These are phyloP conservation scores for Tolypocladium amazonense DNA, from an alignment of 2,329 filamentous ascomycete species.

Conservation along the genomic window DNA sequence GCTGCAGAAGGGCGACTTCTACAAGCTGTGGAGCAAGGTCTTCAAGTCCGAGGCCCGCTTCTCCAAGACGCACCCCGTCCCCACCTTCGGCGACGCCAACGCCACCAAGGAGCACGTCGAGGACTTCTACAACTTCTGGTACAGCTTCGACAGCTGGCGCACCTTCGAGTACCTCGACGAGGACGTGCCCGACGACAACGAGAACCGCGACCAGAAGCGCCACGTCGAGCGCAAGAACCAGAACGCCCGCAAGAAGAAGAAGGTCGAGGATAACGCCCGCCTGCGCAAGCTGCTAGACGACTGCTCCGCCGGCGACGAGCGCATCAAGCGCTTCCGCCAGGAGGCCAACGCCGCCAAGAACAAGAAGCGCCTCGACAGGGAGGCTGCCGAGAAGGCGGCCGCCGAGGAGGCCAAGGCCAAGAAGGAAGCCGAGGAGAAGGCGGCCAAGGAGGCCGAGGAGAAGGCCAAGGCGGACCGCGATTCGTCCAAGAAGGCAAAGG, in stretches of 20 bases:
- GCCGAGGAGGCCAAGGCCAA: conserved; percentile 75
- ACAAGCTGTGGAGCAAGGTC: conserved; percentile 84
- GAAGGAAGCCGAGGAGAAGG: conserved; percentile 74
- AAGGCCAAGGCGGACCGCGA: conserved; percentile 77
- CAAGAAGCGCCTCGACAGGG: conserved; percentile 83
- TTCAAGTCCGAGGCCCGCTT: conserved; percentile 92
- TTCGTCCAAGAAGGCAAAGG: conserved; percentile 88
- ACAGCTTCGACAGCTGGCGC: conserved; percentile 98
- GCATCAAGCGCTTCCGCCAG: conserved; percentile 95
- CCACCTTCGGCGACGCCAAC: conserved; percentile 73
- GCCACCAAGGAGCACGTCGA: conserved; percentile 84
- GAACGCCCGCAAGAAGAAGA: conserved; percentile 97
- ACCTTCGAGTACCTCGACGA: conserved; percentile 98
- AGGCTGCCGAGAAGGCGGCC: conserved; percentile 80
- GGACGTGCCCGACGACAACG: conserved; percentile 96
- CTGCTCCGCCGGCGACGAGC: conserved; percentile 72
- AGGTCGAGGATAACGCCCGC: conserved; percentile 92
- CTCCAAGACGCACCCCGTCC: conserved; percentile 83
- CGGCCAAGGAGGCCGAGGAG: conserved; percentile 75
- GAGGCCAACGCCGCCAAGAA: conserved; percentile 90
- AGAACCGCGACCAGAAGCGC: conserved; percentile 97
- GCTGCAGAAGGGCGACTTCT: conserved; percentile 75
- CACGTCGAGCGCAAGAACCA: conserved; percentile 98
- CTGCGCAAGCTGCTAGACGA: conserved; percentile 87
- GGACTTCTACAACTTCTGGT: conserved; percentile 98